phyloP scores from a whole-genome alignment of 23 red algal genomes.

The Gracilaria caudata region DNA sequence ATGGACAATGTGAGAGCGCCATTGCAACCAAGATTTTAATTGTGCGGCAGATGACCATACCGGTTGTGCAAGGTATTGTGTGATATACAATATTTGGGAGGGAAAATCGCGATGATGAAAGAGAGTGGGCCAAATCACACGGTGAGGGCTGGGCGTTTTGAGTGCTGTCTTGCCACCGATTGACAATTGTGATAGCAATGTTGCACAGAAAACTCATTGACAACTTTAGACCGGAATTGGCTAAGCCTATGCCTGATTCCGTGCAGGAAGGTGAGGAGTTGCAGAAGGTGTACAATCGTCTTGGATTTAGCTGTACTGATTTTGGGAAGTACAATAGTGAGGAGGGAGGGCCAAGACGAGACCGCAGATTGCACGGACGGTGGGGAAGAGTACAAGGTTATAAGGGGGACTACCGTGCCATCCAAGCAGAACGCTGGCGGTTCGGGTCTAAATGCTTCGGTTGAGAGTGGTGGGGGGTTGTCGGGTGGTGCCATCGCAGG shows the following conservation, averaged over 20 bases:
- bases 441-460: too few species aligned
- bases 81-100: conserved; percentile 1
- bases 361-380: too few species aligned
- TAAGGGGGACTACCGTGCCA: too few species aligned
- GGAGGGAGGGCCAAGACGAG: too few species aligned
- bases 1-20: conserved; percentile 9
- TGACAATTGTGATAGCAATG: background rate
- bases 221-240: background rate
- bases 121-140: background rate
- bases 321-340: too few species aligned
- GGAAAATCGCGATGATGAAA: too few species aligned
- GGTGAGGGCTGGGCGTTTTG: conserved; percentile 7
- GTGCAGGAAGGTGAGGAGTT: background rate
- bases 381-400: too few species aligned
- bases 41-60: conserved; percentile 3
- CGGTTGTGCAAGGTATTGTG: conserved; percentile 16
- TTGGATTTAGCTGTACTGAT: too few species aligned
- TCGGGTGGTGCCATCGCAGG: conserved; percentile 33
- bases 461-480: background rate
- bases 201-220: background rate
- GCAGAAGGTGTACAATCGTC: background rate
- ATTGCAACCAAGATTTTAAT: background rate
- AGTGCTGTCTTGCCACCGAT: background rate
- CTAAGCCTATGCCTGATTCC: background rate
- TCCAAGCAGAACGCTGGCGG: too few species aligned